Base-by-base conservation (phyloP, 2,329 filamentous ascomycete species). In the Cyphellophora europaea region DNA sequence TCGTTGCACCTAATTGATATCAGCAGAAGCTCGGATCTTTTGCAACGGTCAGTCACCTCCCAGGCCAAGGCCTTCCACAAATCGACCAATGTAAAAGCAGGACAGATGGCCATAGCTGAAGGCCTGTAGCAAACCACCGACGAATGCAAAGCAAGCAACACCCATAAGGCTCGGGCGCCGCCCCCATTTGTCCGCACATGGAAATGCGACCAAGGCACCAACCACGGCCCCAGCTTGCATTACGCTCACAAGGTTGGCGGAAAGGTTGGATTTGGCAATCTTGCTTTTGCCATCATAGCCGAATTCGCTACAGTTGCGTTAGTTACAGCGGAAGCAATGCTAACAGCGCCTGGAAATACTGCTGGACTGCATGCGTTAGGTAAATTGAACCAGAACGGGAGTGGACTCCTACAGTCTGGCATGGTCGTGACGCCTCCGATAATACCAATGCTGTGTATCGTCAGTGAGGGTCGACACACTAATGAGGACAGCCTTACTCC, bases 221-320 rank as follows among this genome's bases (percentile, higher is more conserved):
- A 72, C 63, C 53, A 82, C 82, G 42, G 75, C 79, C 33, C 79
- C 79, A 27, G 71, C 77, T 56, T 83, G 78, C 6, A 83, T 67
- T 1, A 74, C 79, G n/a, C 77, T 80, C 17, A 82, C 79, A 38
- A 84, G 77, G 51, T 81, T 82, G 44, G 78, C 74, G 30, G 69
- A 70, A 31, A 80, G 60, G 45, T 76, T 68, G 18, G 71, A 69
- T 23, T 59, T 55, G 3, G 56, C 66, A 3, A 62, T 54, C 69
- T n/a, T n/a, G n/a, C n/a, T n/a, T n/a, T n/a, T n/a, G n/a, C n/a
- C n/a, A n/a, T n/a, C n/a, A n/a, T n/a, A n/a, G n/a, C n/a, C n/a
- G n/a, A n/a, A n/a, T n/a, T n/a, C n/a, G n/a, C n/a, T n/a, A n/a
- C n/a, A n/a, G n/a, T n/a, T n/a, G n/a, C n/a, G n/a, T n/a, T n/a